These are phyloP conservation scores for Aphanoascus verrucosus DNA, from an alignment of 2,329 filamentous ascomycete genomes.

Conservation along the genomic window DNA sequence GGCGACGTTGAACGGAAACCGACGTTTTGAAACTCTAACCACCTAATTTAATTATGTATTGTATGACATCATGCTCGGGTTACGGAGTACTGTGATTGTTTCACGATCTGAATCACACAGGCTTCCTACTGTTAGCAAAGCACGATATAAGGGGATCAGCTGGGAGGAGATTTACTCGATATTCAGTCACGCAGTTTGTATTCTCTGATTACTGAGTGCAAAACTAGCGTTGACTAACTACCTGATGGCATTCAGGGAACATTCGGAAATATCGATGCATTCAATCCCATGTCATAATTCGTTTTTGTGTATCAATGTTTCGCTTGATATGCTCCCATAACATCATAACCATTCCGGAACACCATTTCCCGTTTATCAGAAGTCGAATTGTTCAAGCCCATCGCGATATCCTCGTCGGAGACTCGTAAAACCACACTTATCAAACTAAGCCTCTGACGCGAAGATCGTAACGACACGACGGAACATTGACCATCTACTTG, in stretches of 20 bases:
- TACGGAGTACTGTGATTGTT: too few relatives aligned
- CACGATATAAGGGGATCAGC: too few relatives aligned
- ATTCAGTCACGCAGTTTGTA: background rate
- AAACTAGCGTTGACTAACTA: background rate
- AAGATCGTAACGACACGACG: background rate
- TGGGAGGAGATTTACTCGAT: too few relatives aligned
- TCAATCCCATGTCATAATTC: background rate
- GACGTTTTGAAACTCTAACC: too few relatives aligned
- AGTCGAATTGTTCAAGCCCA: background rate
- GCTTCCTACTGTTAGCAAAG: too few relatives aligned
- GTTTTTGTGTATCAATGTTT: background rate
- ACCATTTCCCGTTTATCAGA: background rate
- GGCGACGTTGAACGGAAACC: too few relatives aligned
- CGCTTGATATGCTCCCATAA: constrained; percentile 1
- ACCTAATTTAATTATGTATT: too few relatives aligned
- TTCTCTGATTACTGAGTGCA: background rate
- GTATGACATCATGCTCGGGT: too few relatives aligned
- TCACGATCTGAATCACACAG: too few relatives aligned
- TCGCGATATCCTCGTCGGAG: background rate
- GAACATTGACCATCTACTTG: constrained; percentile 23
- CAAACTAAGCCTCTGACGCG: background rate
- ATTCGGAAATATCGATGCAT: background rate
- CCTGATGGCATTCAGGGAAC: background rate
- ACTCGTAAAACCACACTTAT: background rate
- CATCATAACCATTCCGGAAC: constrained; percentile 6